phyloP scores from a whole-genome alignment of 331 rosid species.

The Cucumis variabilis region DNA sequence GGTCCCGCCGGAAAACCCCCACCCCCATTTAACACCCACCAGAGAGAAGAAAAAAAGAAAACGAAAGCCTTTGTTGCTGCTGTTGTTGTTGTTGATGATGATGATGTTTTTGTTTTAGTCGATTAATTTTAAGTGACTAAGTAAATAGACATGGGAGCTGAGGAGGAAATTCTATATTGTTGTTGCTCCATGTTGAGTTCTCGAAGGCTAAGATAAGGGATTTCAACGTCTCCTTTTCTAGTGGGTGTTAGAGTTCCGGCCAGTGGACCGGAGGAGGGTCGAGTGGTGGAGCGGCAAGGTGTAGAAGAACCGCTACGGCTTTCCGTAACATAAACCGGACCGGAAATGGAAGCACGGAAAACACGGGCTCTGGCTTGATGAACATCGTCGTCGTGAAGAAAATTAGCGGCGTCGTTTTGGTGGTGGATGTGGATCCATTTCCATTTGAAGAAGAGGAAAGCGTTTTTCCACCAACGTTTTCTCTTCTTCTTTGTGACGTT shows the following conservation, averaged over 20 bases:
- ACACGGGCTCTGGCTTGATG: conserved; percentile 78
- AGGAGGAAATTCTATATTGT: conserved; percentile 66
- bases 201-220: conserved; percentile 76
- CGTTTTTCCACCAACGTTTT: conserved; percentile 84
- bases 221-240: conserved; percentile 51
- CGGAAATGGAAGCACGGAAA: conserved; percentile 76
- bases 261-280: conserved; percentile 71
- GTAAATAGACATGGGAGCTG: conserved; percentile 85
- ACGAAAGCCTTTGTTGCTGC: too few relatives aligned
- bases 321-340: conserved; percentile 85
- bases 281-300: conserved; percentile 53
- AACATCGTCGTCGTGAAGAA: conserved; percentile 35
- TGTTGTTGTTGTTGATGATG: too few relatives aligned
- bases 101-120: too few relatives aligned
- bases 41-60: background rate
- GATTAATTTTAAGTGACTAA: conserved; percentile 60
- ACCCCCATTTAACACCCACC: background rate
- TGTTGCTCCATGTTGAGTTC: conserved; percentile 66
- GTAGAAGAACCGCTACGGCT: conserved; percentile 69
- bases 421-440: conserved; percentile 43
- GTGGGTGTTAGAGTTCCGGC: conserved; percentile 64
- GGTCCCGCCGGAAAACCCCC: background rate
- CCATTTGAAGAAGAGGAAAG: conserved; percentile 81
- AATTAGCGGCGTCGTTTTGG: background rate
- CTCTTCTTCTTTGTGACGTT: conserved; percentile 41